Evolutionary conservation across 1,284 basidiomycete genomes (phyloP).

Genomic region (Papiliotrema flavescens): DNA sequence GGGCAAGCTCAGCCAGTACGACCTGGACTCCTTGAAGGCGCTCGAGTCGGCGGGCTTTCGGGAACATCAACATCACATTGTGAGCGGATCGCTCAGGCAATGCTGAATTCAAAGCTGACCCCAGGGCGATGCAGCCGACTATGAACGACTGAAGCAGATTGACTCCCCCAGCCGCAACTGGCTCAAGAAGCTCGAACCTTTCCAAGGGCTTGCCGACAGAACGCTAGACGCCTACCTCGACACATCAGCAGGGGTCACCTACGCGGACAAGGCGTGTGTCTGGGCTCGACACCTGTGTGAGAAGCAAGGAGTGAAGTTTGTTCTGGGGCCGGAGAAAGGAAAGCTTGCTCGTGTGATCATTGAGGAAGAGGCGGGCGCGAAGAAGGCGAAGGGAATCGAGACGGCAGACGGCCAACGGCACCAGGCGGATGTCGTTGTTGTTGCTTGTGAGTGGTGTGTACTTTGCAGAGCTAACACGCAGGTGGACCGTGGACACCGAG

Average conservation of each 20-base stretch:
- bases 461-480: not conserved
- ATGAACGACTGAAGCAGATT: not conserved
- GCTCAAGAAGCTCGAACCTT: not conserved
- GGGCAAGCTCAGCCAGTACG: slow-evolving; percentile 9
- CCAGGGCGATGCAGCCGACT: not conserved
- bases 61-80: slow-evolving; percentile 12
- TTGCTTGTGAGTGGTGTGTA: slow-evolving; percentile 17
- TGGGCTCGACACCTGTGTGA: slow-evolving; percentile 18
- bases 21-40: slow-evolving; percentile 11
- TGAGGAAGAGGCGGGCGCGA: slow-evolving; percentile 1
- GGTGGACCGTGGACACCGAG: slow-evolving; percentile 30
- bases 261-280: slow-evolving; percentile 11
- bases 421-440: slow-evolving; percentile 19
- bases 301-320: slow-evolving; percentile 20
- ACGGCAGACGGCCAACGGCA: slow-evolving; percentile 25
- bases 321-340: slow-evolving; percentile 12
- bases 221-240: not conserved
- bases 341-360: slow-evolving; percentile 11
- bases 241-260: not conserved
- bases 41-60: slow-evolving; percentile 16
- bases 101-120: not conserved
- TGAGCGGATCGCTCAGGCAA: slow-evolving; percentile 2
- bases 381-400: slow-evolving; percentile 15
- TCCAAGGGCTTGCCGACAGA: not conserved
- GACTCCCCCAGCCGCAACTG: not conserved